A percentile compares a stretch with the other conserved stretches of the same genome.
Conservation (phyloP, 768 basidiomycete species). For the Suillus bovinus region DNA sequence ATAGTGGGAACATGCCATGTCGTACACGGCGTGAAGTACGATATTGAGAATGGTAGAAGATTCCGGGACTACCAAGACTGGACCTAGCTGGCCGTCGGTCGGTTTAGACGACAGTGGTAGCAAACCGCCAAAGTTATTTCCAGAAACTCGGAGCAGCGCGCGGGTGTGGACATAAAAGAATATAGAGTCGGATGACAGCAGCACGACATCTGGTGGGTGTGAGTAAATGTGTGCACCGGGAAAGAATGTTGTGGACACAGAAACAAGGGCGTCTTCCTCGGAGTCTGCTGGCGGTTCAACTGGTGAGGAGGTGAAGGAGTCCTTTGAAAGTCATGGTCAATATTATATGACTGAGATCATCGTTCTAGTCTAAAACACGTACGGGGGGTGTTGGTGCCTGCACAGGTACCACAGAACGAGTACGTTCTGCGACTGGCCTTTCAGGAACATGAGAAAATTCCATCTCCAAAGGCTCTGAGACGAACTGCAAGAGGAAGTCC, state of each 20-base stretch:
- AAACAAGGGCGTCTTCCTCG: slow-evolving; percentile 59
- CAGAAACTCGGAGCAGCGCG: slow-evolving; percentile 57
- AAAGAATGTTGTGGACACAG: slow-evolving; percentile 82
- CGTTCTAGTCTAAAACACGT: slow-evolving; percentile 24
- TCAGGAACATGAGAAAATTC: slow-evolving; percentile 34
- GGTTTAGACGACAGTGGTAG: slow-evolving; percentile 46
- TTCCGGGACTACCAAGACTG: slow-evolving; percentile 62
- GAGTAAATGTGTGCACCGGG: slow-evolving; percentile 62
- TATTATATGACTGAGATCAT: slow-evolving; percentile 13
- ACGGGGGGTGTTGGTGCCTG: slow-evolving; percentile 73
- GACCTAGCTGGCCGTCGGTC: slow-evolving; percentile 43
- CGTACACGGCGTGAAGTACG: slow-evolving; percentile 71
- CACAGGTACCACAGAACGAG: slow-evolving; percentile 21
- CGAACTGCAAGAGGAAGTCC: slow-evolving; percentile 64
- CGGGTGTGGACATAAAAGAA: slow-evolving; percentile 81
- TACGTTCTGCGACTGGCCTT: slow-evolving; percentile 34
- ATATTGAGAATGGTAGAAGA: slow-evolving; percentile 66
- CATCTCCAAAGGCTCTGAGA: slow-evolving; percentile 45
- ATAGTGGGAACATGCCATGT: slow-evolving; percentile 73
- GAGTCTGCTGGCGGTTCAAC: slow-evolving; percentile 26
- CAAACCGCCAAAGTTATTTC: slow-evolving; percentile 62
- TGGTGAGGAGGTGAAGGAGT: slow-evolving; percentile 35
- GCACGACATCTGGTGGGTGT: slow-evolving; percentile 59
- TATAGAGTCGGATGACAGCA: slow-evolving; percentile 74
- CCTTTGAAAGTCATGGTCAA: slow-evolving; percentile 21